Percentiles rank a stretch among this genome's conserved stretches.
These are phyloP conservation scores for Mycena sanguinolenta DNA, from an alignment of 768 basidiomycete species.

Conservation along the genomic window DNA sequence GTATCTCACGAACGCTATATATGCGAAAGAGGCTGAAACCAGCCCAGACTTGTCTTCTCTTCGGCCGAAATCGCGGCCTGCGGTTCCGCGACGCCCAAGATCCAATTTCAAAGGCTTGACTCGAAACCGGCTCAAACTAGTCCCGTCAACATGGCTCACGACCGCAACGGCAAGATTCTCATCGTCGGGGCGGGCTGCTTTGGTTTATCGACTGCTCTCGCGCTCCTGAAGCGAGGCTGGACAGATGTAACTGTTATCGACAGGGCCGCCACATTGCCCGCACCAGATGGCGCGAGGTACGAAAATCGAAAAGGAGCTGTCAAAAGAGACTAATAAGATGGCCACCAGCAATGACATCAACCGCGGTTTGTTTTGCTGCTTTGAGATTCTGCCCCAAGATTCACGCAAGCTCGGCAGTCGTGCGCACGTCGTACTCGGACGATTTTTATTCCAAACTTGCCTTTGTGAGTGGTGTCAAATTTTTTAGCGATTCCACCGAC, in stretches of 20 bases:
- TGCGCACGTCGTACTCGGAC: conserved; percentile 82
- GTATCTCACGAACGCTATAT: too few relatives aligned
- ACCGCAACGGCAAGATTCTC: conserved; percentile 57
- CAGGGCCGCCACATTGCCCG: conserved; percentile 75
- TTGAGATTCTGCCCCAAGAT: not conserved
- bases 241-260: conserved; percentile 82
- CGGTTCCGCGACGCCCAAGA: too few relatives aligned
- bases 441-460: conserved; percentile 78
- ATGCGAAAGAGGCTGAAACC: too few relatives aligned
- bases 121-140: too few relatives aligned
- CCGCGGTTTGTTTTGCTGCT: conserved; percentile 50
- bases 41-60: too few relatives aligned
- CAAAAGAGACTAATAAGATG: too few relatives aligned
- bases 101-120: too few relatives aligned
- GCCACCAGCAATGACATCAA: conserved; percentile 72
- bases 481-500: not conserved
- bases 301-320: too few relatives aligned
- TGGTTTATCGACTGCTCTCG: conserved; percentile 88
- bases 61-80: too few relatives aligned
- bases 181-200: conserved; percentile 90
- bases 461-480: not conserved
- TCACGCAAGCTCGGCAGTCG: conserved; percentile 58
- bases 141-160: conserved; percentile 42
- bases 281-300: conserved; percentile 88
- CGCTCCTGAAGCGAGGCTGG: conserved; percentile 80